Percentiles rank a stretch among this genome's conserved stretches.
These are phyloP conservation scores for Pyronema omphalodes DNA, from an alignment of 495 filamentous ascomycete species.

Conservation along the genomic window DNA sequence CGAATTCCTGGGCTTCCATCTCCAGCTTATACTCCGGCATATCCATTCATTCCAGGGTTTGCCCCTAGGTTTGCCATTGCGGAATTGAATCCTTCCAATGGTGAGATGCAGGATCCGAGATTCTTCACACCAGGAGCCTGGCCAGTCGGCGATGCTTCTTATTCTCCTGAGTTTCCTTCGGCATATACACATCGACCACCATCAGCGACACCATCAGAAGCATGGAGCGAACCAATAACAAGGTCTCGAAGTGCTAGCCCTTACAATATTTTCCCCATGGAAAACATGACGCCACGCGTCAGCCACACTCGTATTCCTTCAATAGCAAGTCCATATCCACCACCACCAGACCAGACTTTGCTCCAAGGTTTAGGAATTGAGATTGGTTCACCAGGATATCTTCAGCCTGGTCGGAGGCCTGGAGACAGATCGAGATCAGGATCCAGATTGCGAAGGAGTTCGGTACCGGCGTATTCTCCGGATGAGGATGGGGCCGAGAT, in stretches of 20 bases:
- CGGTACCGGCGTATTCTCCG: not conserved
- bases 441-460: not conserved
- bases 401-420: not conserved
- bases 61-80: too few relatives aligned
- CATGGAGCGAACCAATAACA: constrained; percentile 10
- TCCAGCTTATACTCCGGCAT: not conserved
- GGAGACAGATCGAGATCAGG: not conserved
- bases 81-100: not conserved
- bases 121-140: constrained; percentile 18
- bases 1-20: not conserved
- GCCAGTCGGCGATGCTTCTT: constrained; percentile 10
- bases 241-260: constrained; percentile 4
- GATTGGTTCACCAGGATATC: not conserved
- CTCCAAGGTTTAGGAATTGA: not conserved
- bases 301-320: not conserved
- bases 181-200: constrained; percentile 11
- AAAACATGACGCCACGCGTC: not conserved
- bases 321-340: not conserved
- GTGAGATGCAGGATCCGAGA: constrained; percentile 9
- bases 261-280: not conserved
- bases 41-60: not conserved
- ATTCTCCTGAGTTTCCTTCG: constrained; percentile 14
- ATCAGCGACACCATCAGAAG: constrained; percentile 15
- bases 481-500: not conserved
- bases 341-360: not conserved